These are phyloP conservation scores for Gastroboletus turbinatus DNA, from an alignment of 1,284 basidiomycete species.

Conservation along the genomic window DNA sequence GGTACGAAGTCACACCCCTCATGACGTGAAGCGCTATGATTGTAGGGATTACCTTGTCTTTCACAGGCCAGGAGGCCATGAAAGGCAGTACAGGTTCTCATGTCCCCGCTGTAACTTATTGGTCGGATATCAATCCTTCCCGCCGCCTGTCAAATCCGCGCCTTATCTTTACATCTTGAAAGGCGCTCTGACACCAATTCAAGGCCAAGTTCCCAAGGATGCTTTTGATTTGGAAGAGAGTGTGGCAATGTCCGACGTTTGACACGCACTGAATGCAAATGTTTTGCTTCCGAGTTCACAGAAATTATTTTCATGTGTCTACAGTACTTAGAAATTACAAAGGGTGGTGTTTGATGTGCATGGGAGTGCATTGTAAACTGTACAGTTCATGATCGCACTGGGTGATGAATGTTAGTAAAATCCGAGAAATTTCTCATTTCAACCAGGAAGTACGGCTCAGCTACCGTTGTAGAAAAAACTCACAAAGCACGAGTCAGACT, in stretches of 20 bases:
- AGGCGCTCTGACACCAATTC: slow-evolving; percentile 73
- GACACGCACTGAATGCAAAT: not conserved
- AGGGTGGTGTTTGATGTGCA: not conserved
- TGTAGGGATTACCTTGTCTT: slow-evolving; percentile 2
- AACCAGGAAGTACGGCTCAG: slow-evolving; percentile 46
- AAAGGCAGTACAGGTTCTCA: slow-evolving; percentile 71
- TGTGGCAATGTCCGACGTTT: slow-evolving; percentile 7
- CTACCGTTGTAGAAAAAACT: slow-evolving; percentile 56
- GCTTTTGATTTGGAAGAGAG: slow-evolving; percentile 65
- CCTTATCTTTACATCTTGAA: slow-evolving; percentile 72
- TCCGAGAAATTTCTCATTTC: not conserved
- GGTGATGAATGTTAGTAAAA: slow-evolving; percentile 12
- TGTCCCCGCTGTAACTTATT: slow-evolving; percentile 75
- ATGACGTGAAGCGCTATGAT: slow-evolving; percentile 19
- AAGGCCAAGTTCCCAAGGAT: slow-evolving; percentile 74
- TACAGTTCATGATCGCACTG: not conserved
- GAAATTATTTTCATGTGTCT: not conserved
- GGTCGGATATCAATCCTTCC: slow-evolving; percentile 72
- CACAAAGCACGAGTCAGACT: slow-evolving; percentile 37
- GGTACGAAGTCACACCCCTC: slow-evolving; percentile 43
- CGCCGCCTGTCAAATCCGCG: slow-evolving; percentile 69
- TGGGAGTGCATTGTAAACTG: not conserved
- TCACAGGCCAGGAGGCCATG: slow-evolving; percentile 59
- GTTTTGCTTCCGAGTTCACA: not conserved
- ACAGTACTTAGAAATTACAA: slow-evolving; percentile 2